A percentile compares a stretch with the other conserved stretches of the same genome.
Conservation (phyloP, 208 protist species). For the Leishmania lainsoni region DNA sequence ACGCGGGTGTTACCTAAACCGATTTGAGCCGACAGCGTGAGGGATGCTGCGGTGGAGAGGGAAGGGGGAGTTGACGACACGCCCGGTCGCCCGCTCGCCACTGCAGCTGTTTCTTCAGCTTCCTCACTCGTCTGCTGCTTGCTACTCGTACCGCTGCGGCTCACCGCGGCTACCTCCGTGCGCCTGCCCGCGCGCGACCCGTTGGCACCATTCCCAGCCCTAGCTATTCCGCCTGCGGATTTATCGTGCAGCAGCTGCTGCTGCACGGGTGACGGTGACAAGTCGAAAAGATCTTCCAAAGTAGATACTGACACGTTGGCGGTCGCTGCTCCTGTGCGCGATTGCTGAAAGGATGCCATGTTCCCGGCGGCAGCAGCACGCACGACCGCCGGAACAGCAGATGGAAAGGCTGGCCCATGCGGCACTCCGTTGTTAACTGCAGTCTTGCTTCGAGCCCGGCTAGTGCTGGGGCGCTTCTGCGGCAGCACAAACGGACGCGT, state of each 20-base stretch:
- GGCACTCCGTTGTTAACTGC: not conserved
- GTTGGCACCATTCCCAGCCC: not conserved
- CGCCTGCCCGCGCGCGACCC: not conserved
- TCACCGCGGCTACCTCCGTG: not conserved
- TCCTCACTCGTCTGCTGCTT: not conserved
- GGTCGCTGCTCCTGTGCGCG: not conserved
- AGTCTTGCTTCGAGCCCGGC: not conserved
- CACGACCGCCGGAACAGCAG: not conserved
- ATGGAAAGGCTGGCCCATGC: not conserved
- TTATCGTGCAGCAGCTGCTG: not conserved
- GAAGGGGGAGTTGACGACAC: not conserved
- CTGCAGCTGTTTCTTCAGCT: not conserved
- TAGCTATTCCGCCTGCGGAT: not conserved
- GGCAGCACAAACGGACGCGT: constrained; percentile 27
- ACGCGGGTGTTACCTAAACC: constrained; percentile 24
- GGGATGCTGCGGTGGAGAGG: not conserved
- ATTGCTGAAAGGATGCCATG: not conserved
- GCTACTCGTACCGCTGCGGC: not conserved
- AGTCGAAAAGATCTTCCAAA: constrained; percentile 20
- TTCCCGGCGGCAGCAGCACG: not conserved
- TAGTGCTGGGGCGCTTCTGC: constrained; percentile 10
- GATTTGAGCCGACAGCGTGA: constrained; percentile 6
- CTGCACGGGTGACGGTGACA: constrained; percentile 5
- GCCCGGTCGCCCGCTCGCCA: not conserved
- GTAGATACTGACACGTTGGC: not conserved